These are phyloP conservation scores for Geotrichum aggregatum DNA, from an alignment of 1,139 yeast genomes.

Conservation along the genomic window DNA sequence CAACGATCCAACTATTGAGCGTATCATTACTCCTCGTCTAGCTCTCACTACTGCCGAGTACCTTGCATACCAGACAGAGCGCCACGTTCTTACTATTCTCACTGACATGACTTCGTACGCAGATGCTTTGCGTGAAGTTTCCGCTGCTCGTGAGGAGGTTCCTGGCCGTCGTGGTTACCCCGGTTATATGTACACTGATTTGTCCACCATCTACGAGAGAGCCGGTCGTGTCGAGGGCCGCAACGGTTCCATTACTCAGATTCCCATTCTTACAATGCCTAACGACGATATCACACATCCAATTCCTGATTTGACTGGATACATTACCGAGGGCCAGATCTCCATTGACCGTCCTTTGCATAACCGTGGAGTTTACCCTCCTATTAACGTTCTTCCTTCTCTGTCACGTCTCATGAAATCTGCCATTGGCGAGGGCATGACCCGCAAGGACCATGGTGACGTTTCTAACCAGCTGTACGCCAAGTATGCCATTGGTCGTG, in stretches of 20 bases:
- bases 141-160: slow-evolving; percentile 99
- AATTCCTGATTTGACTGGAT: slow-evolving; percentile 98
- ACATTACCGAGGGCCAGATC: slow-evolving; percentile 98
- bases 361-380: slow-evolving; percentile 97
- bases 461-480: slow-evolving; percentile 98
- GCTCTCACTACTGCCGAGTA: slow-evolving; percentile 99
- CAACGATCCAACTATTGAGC: slow-evolving; percentile 98
- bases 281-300: slow-evolving; percentile 99
- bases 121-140: slow-evolving; percentile 98
- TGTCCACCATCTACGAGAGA: slow-evolving; percentile 96
- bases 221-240: slow-evolving; percentile 99
- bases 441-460: slow-evolving; percentile 98
- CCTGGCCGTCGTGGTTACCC: slow-evolving; percentile 99
- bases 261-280: slow-evolving; percentile 98
- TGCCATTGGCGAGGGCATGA: slow-evolving; percentile 99
- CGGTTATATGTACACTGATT: slow-evolving; percentile 99
- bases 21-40: slow-evolving; percentile 97
- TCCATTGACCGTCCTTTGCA: slow-evolving; percentile 92
- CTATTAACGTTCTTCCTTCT: slow-evolving; percentile 95
- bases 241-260: slow-evolving; percentile 97
- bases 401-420: slow-evolving; percentile 97
- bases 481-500: slow-evolving; percentile 98
- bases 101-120: slow-evolving; percentile 99
- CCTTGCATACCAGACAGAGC: slow-evolving; percentile 96
- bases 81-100: slow-evolving; percentile 94